Conservation (phyloP, 768 basidiomycete species). For the Leccinellum albellum region DNA sequence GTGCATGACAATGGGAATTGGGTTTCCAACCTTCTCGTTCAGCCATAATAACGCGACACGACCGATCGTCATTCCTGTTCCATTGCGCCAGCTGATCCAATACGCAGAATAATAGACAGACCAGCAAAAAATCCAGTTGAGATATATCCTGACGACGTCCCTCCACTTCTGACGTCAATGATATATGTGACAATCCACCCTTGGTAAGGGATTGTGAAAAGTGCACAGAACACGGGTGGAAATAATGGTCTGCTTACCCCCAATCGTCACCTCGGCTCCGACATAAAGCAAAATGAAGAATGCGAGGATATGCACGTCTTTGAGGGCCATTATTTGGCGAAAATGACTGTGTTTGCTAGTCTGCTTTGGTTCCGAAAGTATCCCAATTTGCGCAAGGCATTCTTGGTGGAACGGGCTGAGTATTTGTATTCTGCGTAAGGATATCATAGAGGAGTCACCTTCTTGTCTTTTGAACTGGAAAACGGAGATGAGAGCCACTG, state of each 20-base stretch:
- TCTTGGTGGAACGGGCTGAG: slow-evolving; percentile 24
- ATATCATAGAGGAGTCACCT: slow-evolving; percentile 34
- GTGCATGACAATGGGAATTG: background rate
- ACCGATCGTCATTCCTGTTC: slow-evolving; percentile 27
- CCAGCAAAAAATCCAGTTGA: slow-evolving; percentile 38
- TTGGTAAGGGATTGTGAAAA: slow-evolving; percentile 12
- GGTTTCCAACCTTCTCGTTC: slow-evolving; percentile 21
- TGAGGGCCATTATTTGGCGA: slow-evolving; percentile 43
- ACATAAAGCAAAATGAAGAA: slow-evolving; percentile 46
- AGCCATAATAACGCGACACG: slow-evolving; percentile 28
- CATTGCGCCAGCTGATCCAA: background rate
- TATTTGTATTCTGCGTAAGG: background rate
- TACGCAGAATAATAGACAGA: background rate
- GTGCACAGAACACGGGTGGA: background rate
- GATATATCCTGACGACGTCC: slow-evolving; percentile 45
- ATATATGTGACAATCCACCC: slow-evolving; percentile 69
- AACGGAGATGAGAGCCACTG: slow-evolving; percentile 44
- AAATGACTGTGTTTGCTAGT: slow-evolving; percentile 37
- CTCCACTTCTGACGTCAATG: slow-evolving; percentile 40
- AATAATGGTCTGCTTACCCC: slow-evolving; percentile 29
- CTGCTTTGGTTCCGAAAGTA: slow-evolving; percentile 21
- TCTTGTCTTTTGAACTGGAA: slow-evolving; percentile 70
- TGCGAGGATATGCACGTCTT: slow-evolving; percentile 43
- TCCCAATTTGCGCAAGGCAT: slow-evolving; percentile 36
- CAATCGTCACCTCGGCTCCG: slow-evolving; percentile 51